Evolutionary conservation across 805 yeast genomes (phyloP).

Genomic region (Blastobotrys parvus): DNA sequence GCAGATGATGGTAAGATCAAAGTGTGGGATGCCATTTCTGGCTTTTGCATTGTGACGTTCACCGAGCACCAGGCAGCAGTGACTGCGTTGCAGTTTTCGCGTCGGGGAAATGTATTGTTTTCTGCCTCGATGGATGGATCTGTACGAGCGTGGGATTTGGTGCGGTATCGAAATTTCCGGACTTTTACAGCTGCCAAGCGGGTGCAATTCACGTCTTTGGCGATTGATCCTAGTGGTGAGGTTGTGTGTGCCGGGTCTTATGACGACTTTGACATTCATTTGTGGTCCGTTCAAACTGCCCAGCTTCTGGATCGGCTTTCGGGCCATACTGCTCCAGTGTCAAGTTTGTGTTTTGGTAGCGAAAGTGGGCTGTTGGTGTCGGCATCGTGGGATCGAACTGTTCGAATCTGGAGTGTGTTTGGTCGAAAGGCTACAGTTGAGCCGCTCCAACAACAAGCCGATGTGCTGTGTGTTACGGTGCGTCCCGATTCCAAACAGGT

Average conservation of each 20-base stretch:
- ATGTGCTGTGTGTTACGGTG: constrained; percentile 73
- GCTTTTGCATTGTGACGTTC: constrained; percentile 87
- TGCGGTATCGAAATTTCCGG: constrained; percentile 87
- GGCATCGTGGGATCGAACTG: constrained; percentile 95
- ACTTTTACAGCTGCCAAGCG: constrained; percentile 89
- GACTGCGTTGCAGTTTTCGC: constrained; percentile 80
- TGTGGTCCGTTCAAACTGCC: constrained; percentile 96
- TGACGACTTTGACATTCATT: constrained; percentile 82
- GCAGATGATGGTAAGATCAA: constrained; percentile 95
- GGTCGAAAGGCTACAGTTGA: constrained; percentile 82
- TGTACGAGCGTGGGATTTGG: constrained; percentile 92
- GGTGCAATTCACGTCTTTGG: constrained; percentile 77
- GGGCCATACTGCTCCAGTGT: constrained; percentile 95
- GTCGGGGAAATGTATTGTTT: constrained; percentile 82
- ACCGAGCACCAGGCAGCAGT: constrained; percentile 86
- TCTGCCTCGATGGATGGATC: constrained; percentile 94
- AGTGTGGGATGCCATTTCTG: constrained; percentile 90
- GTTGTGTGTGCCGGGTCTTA: constrained; percentile 90
- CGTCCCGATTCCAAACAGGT: constrained; percentile 91
- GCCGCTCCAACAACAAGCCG: constrained; percentile 79
- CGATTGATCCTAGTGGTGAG: constrained; percentile 97
- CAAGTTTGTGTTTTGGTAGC: constrained; percentile 82
- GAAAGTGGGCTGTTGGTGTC: constrained; percentile 68
- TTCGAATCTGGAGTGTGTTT: constrained; percentile 87
- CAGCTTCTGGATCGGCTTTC: constrained; percentile 79